These are phyloP conservation scores for Sanghuangporus weigelae DNA, from an alignment of 1,284 basidiomycete genomes.

Conservation along the genomic window DNA sequence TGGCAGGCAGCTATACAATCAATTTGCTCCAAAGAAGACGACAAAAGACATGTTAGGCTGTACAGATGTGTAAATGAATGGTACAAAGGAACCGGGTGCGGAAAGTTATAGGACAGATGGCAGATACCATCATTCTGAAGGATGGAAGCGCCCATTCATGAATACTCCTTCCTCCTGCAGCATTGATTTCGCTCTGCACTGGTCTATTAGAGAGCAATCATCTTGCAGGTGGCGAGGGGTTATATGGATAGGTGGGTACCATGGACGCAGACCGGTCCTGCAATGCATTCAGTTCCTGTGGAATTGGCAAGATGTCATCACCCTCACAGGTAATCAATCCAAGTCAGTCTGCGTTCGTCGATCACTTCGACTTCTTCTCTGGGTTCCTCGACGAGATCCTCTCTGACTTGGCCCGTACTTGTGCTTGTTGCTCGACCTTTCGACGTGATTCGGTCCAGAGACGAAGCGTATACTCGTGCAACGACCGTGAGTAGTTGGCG, in stretches of 20 bases:
- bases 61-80: not conserved
- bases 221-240: not conserved
- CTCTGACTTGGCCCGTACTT: constrained; percentile 17
- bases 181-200: not conserved
- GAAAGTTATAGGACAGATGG: not conserved
- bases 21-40: not conserved
- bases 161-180: too few relatives aligned
- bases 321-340: not conserved
- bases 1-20: not conserved
- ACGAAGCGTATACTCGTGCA: constrained; percentile 62
- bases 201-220: not conserved
- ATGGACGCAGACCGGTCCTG: not conserved
- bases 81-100: not conserved
- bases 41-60: not conserved
- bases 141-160: too few relatives aligned
- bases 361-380: constrained; percentile 11
- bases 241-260: not conserved
- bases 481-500: constrained; percentile 46
- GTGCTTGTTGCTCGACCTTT: constrained; percentile 48
- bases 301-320: not conserved
- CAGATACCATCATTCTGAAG: not conserved
- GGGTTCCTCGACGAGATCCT: constrained; percentile 16
- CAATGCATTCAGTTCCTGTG: not conserved
- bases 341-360: not conserved
- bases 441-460: constrained; percentile 65